Base-by-base conservation (phyloP, 106 monocot genomes). In the Alisma plantagoaquatica region DNA sequence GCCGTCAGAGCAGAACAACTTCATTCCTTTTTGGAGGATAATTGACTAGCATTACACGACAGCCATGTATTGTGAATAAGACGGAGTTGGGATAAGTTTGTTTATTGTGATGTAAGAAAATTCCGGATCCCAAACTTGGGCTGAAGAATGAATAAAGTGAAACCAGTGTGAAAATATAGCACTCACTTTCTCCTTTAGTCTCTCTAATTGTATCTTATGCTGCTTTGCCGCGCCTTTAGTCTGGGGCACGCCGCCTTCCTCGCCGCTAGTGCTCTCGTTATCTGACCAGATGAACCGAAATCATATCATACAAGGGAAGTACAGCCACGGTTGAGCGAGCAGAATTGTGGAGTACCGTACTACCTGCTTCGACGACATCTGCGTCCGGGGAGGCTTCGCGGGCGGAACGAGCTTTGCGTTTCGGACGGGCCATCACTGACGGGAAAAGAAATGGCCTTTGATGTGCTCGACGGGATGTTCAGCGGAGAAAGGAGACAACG, bases 151-250 rank as follows among this genome's bases (percentile, higher is more conserved):
- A n/a, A n/a, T n/a, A n/a, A n/a, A n/a, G n/a, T n/a, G n/a, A 38
- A 38, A 7, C 35, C 35, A 6, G 35, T 38, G 35, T 38, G 48
- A 8, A 16, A 24, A 50, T 29, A 10, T 11, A 22, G 32, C 28
- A 1, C 31, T 20, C 3, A 78, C 87, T 75, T 88, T 88, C 41
- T 88, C 78, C 51, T 78, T 65, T 43, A 88, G 87, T 50, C 82
- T 82, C 17, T 75, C 67, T 60, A 87, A 52, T 43, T 81, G 78
- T 41, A 66, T 46, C 42, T 63, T 70, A 32, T 87, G 87, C 60
- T 78, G 60, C 56, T 66, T 75, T 14, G 71, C 72, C 17, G 67
- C 77, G 8, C 49, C 49, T 22, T 49, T 27, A 0, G 38, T 32
- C 20, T 2, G 58, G 52, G 31, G 57, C 16, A 10, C 42, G 25